phyloP scores from a whole-genome alignment of 179 eudicot species.

The Monotropa hypopitys region DNA sequence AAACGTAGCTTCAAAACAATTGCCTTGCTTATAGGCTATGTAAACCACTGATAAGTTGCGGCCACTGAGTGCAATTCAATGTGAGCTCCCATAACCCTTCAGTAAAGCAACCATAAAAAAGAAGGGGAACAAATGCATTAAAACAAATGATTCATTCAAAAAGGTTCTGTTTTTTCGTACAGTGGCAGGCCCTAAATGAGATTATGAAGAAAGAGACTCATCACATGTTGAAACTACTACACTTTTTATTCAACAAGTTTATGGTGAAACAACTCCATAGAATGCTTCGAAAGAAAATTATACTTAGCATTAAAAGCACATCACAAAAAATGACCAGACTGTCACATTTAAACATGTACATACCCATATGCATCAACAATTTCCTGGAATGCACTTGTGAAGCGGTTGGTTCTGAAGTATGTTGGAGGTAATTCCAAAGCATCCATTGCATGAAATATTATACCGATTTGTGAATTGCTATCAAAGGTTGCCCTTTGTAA shows the following conservation, averaged over 20 bases:
- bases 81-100: slow-evolving; percentile 2
- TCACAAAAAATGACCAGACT: not conserved
- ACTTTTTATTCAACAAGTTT: not conserved
- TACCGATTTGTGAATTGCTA: slow-evolving; percentile 89
- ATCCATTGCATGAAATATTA: slow-evolving; percentile 82
- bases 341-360: slow-evolving; percentile 8
- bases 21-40: not conserved
- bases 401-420: slow-evolving; percentile 71
- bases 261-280: not conserved
- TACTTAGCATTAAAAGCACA: not conserved
- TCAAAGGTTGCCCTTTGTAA: slow-evolving; percentile 90
- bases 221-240: not conserved
- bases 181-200: not conserved
- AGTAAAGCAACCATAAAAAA: not conserved
- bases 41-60: not conserved
- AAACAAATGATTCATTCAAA: not conserved
- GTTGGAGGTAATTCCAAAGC: slow-evolving; percentile 84
- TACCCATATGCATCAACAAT: slow-evolving; percentile 98
- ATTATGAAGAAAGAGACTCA: not conserved
- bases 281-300: not conserved
- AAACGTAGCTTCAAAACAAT: not conserved
- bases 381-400: slow-evolving; percentile 87
- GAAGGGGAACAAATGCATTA: not conserved
- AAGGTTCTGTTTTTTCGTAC: not conserved
- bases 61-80: not conserved